phyloP scores from a whole-genome alignment of 1,139 yeast species.

The Diutina siamensis region DNA sequence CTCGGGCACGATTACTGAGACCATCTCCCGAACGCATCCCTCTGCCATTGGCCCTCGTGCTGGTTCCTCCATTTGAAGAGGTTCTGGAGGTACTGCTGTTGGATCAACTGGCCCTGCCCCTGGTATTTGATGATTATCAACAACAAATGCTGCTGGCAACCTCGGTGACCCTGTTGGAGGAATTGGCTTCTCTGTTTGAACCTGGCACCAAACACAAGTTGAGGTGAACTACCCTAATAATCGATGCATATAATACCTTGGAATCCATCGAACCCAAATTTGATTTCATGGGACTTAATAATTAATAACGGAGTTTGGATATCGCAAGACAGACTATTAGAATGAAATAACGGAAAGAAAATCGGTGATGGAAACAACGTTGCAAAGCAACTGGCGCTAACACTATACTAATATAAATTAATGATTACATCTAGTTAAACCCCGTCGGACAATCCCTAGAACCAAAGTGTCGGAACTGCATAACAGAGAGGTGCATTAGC shows the following conservation, averaged over 20 bases:
- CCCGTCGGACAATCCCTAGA: too few species aligned
- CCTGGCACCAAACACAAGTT: not conserved
- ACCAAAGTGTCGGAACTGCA: too few species aligned
- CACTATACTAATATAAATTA: too few species aligned
- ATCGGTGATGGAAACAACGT: too few species aligned
- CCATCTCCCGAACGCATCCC: slow-evolving; percentile 1
- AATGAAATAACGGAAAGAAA: too few species aligned
- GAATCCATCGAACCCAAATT: not conserved
- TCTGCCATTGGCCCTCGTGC: not conserved
- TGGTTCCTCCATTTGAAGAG: not conserved
- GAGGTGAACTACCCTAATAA: not conserved
- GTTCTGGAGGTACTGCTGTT: slow-evolving; percentile 6
- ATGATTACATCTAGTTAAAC: too few species aligned
- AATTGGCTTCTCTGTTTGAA: slow-evolving; percentile 3
- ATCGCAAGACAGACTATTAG: not conserved
- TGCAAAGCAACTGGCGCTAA: too few species aligned
- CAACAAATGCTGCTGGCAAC: slow-evolving; percentile 2
- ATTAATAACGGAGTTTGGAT: not conserved
- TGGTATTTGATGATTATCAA: slow-evolving; percentile 5
- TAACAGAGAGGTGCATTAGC: too few species aligned
- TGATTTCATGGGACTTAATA: not conserved
- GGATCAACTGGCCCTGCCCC: slow-evolving; percentile 5
- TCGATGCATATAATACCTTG: not conserved
- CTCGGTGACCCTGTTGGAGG: slow-evolving; percentile 6
- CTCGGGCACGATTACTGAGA: not conserved